phyloP scores from a whole-genome alignment of 768 basidiomycete species.

The Naematelia encephala region DNA sequence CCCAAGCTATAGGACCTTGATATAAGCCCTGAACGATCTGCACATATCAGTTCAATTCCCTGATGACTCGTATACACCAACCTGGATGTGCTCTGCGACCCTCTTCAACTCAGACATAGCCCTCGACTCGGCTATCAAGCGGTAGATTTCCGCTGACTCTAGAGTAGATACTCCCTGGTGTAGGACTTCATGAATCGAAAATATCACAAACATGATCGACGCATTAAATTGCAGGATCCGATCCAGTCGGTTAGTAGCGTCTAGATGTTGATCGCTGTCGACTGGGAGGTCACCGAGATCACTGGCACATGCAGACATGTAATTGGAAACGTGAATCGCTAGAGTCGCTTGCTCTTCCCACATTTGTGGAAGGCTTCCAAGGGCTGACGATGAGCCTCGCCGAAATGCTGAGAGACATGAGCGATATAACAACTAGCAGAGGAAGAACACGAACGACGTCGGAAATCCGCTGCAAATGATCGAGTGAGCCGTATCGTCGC shows the following conservation, averaged over 20 bases:
- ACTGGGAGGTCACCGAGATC: neutral
- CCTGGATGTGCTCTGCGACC: constrained; percentile 8
- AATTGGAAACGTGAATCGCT: neutral
- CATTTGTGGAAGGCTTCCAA: neutral
- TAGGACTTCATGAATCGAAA: neutral
- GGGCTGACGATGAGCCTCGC: neutral
- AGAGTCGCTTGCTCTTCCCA: neutral
- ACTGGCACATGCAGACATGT: neutral
- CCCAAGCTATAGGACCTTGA: neutral
- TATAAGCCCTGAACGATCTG: neutral
- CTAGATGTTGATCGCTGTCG: neutral
- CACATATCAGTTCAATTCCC: neutral
- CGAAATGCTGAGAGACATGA: constrained; percentile 2
- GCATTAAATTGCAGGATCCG: neutral
- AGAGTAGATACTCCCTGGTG: neutral
- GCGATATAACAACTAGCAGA: neutral
- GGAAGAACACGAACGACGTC: constrained; percentile 1
- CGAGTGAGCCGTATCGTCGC: neutral
- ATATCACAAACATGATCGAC: neutral
- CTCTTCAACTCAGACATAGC: constrained; percentile 5
- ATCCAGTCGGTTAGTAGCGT: neutral
- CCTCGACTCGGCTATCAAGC: neutral
- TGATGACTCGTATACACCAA: neutral
- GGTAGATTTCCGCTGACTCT: neutral
- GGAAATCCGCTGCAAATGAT: constrained; percentile 7